Percentiles rank a stretch among this genome's conserved stretches.
Conservation (phyloP, 2,329 filamentous ascomycete species). For the Thelonectria discophora region DNA sequence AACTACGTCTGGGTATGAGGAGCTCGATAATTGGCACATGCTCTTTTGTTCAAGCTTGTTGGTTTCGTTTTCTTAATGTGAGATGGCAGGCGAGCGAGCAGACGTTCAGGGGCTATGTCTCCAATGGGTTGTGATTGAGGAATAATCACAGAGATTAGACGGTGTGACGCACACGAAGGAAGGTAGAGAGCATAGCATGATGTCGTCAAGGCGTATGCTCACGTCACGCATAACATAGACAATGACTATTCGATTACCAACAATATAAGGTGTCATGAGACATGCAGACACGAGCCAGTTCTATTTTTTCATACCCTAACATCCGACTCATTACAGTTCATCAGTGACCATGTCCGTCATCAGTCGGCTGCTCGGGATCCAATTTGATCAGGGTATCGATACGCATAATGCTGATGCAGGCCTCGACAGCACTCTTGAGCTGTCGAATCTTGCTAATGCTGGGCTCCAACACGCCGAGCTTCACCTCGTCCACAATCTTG, state of each 20-base stretch:
- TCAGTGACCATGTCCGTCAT: conserved; percentile 86
- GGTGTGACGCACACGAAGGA: too few species aligned
- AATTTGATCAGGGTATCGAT: conserved; percentile 99
- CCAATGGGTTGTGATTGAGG: too few species aligned
- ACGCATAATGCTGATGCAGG: conserved; percentile 98
- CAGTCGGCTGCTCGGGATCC: conserved; percentile 82
- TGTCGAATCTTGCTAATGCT: conserved; percentile 98
- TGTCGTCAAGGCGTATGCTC: too few species aligned
- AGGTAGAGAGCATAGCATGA: too few species aligned
- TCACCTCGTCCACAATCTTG: conserved; percentile 91
- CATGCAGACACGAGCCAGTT: conserved; percentile 37
- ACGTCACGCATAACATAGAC: too few species aligned
- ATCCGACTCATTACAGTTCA: conserved; percentile 41
- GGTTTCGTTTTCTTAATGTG: neutral
- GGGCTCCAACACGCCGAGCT: conserved; percentile 94
- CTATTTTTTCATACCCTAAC: conserved; percentile 41
- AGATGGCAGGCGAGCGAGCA: neutral
- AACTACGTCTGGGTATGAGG: conserved; percentile 26
- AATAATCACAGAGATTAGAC: too few species aligned
- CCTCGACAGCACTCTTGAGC: conserved; percentile 97
- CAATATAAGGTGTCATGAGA: conserved; percentile 1
- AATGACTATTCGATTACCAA: too few species aligned
- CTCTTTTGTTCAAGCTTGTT: conserved; percentile 18
- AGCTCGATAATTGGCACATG: conserved; percentile 38
- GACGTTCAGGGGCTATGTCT: neutral